phyloP scores from a whole-genome alignment of 495 filamentous ascomycete species.

The Lophiostoma macrostomum region DNA sequence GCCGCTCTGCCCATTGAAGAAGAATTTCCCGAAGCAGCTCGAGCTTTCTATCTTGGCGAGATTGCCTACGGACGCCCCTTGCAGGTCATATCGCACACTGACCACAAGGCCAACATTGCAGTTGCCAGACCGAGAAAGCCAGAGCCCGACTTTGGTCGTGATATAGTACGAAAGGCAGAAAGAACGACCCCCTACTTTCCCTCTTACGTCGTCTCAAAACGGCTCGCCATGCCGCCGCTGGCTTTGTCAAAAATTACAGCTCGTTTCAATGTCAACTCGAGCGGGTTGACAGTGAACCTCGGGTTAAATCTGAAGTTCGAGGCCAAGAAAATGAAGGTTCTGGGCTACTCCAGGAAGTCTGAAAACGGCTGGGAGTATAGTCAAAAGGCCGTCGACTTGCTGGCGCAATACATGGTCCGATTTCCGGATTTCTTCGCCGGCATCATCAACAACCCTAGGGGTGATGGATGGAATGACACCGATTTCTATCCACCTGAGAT shows the following conservation, averaged over 20 bases:
- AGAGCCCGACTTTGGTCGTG: conserved; percentile 76
- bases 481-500: conserved; percentile 77
- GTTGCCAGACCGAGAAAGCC: conserved; percentile 63
- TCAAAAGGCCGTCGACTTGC: conserved; percentile 71
- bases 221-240: conserved; percentile 76
- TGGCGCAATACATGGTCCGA: conserved; percentile 82
- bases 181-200: conserved; percentile 71
- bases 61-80: conserved; percentile 88
- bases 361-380: conserved; percentile 93
- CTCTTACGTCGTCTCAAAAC: conserved; percentile 79
- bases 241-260: conserved; percentile 94
- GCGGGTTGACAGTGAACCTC: conserved; percentile 76
- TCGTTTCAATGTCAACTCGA: conserved; percentile 77
- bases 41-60: conserved; percentile 94
- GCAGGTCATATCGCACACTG: conserved; percentile 70
- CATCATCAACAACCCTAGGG: conserved; percentile 71
- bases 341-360: conserved; percentile 87
- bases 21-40: conserved; percentile 79
- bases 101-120: conserved; percentile 72
- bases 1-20: conserved; percentile 81
- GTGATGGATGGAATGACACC: conserved; percentile 71
- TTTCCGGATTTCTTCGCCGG: conserved; percentile 94
- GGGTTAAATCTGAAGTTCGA: conserved; percentile 98
- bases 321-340: conserved; percentile 87
- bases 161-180: conserved; percentile 66